Evolutionary conservation across 305 asterid genomes (phyloP), one percentile per base, ranked within the genome.

Genomic region (Plantago rigida): DNA sequence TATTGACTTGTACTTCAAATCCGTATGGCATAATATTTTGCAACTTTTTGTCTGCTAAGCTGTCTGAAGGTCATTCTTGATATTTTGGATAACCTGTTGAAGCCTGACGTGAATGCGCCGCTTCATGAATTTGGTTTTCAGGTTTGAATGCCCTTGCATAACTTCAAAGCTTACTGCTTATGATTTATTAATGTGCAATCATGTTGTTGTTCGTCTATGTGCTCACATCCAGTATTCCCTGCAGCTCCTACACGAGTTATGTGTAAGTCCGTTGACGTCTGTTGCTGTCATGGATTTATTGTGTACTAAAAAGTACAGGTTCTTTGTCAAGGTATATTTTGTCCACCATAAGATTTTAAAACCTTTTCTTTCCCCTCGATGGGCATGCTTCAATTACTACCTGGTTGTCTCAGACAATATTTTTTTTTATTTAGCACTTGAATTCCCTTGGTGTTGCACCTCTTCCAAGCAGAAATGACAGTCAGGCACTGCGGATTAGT

Each of bases 111-210:
- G 73, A 89, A 92, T 72, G 90, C 91, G n/a, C 60, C 78, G 74
- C 96, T 92, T 79, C 89, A 89, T 72, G 99, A 92, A 77, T 92
- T 89, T 75, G 94, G 94, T 51, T 89, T 92, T 73, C 97, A 89
- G 95, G 99, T 92, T 63, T 50, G 72, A 65, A 56, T 15, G 66
- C 65, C 48, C 53, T 48, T 39, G 3, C 49, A 22, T 68, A 5
- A 49, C 64, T 58, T 59, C 59, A 59, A 17, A 61, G 8, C 63
- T 74, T 64, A 52, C 49, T 69, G 52, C 59, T 62, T 59, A 58
- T 64, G 36, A 46, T 56, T 71, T 51, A 41, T 45, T 52, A 48
- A 62, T 39, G 26, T 53, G 28, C 66, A 48, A 50, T 59, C 34
- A 9, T 71, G 41, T 59, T 46, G 12, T 70, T 61, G 15, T 63